Evolutionary conservation across 2,329 filamentous ascomycete species (phyloP), one percentile per base, ranked within the genome.

Genomic region (Westerdykella aurantiaca): DNA sequence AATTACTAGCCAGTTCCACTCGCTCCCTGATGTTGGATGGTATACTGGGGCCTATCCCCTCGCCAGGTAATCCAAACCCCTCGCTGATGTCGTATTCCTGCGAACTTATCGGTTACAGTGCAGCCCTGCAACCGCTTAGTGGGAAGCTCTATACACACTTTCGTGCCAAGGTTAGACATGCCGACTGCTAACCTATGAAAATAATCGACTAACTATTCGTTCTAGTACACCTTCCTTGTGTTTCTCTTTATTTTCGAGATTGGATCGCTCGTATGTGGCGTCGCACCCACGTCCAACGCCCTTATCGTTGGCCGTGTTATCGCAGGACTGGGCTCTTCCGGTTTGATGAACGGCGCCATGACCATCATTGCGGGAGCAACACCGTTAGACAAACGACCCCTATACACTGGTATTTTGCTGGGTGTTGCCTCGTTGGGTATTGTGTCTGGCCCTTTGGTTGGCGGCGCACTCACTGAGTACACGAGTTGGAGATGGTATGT

Each of bases 401-500:
- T 49, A 10, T 68, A 50, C 40, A 50, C 52, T 21, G 62, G 63
- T 10, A 42, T 62, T 10, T 52, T 67, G 17, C 60, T 63, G 12
- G 62, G 55, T 16, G 21, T 34, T 3, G 31, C 48, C 41, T 46
- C 39, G 14, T 34, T 70, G 2, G 51, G 63, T 0, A 53, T 50
- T 17, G 60, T 69, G n/a, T 46, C 64, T 9, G 69, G 67, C 3
- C 69, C 69, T 9, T 46, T 69, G 2, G 33, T 38, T 12, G 71
- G 72, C 6, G 72, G 71, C 12, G 66, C 55, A 2, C 58, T 73
- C 12, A 72, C 71, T 0, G 50, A 67, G 31, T 53, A 64, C 16
- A 56, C 56, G 0, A 57, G 57, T 2, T 29, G 25, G 49, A 47
- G 29, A 47, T 47, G 7, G 39, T 39, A 6, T 50, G 50, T 39